Evolutionary conservation across 2,329 filamentous ascomycete species (phyloP), one percentile per base, ranked within the genome.

Genomic region (Penicillium sp.): DNA sequence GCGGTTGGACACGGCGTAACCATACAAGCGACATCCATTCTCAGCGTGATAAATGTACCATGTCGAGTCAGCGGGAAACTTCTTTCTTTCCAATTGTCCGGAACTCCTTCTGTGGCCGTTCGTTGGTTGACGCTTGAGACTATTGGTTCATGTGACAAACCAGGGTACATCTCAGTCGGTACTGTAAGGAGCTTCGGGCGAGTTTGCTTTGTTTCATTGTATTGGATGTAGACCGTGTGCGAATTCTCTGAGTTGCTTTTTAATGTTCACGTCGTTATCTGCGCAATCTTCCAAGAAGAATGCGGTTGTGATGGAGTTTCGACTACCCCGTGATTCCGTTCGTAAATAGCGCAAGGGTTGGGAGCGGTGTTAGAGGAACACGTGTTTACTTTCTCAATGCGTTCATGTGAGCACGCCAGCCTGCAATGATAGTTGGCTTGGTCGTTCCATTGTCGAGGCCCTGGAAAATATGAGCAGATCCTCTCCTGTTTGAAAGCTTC

Each of bases 211-310:
- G 2, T 62, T 52, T 9, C 26, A 42, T 9, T 66, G 69, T 21
- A 75, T 66, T 7, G 64, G 57, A 7, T 69, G 65, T 4, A 74
- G 65, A n/a, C 67, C 72, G 14, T 69, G 60, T 1, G 73, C 70
- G 29, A 77, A 62, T 2, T 70, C 53, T 3, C 45, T 42, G 44
- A 72, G 69, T 53, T 74, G 69, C 8, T 65, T 54, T 45, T 71
- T 72, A 10, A 77, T 61, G 3, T 63, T 61, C 6, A 74, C 61
- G 54, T 77, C 75, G 69, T 70, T 76, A 54, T 76, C 75, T 29
- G 71, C 69, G 49, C 76, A 74, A 49, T 77, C 74, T 54, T 77
- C 74, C n/a, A 80, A 75, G 50, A 81, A 72, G 77, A 81, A 1
- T 83, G 84, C 9, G 3, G 35, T 50, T 4, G 27, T n/a, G 10